phyloP scores from a whole-genome alignment of 2,329 filamentous ascomycete species.

The Aspergillus vadensis region DNA sequence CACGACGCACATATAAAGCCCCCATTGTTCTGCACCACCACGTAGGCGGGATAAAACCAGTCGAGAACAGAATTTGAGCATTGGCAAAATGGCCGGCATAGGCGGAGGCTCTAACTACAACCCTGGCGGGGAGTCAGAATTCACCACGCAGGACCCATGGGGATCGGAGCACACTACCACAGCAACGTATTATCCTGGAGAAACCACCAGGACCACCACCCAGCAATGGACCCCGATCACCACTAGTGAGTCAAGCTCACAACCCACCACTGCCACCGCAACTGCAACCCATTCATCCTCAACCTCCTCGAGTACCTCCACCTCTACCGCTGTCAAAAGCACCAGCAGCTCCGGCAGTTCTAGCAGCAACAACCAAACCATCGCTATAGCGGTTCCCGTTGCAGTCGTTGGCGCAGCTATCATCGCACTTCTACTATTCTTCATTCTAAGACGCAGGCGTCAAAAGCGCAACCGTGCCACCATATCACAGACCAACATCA shows the following conservation, averaged over 20 bases:
- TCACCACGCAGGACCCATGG: neutral
- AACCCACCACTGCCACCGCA: neutral
- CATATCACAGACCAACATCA: neutral
- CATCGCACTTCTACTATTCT: constrained; percentile 28
- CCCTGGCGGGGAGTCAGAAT: neutral
- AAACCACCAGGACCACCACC: neutral
- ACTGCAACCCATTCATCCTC: neutral
- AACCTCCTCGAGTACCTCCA: neutral
- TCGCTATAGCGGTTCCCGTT: constrained; percentile 40
- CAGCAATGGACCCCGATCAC: neutral
- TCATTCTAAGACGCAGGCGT: constrained; percentile 27
- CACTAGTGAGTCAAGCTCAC: neutral
- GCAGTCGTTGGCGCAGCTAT: constrained; percentile 30
- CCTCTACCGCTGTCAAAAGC: neutral
- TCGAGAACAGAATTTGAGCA: neutral
- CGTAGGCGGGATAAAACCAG: neutral
- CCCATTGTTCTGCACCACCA: neutral
- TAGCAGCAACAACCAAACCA: neutral
- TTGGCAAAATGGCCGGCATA: neutral
- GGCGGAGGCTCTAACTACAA: neutral
- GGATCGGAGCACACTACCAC: neutral
- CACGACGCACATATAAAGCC: neutral
- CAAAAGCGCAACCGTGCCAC: constrained; percentile 18
- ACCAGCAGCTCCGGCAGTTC: neutral
- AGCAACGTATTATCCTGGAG: neutral